Conservation (phyloP, 2,329 filamentous ascomycete species). For the Alternaria atra region DNA sequence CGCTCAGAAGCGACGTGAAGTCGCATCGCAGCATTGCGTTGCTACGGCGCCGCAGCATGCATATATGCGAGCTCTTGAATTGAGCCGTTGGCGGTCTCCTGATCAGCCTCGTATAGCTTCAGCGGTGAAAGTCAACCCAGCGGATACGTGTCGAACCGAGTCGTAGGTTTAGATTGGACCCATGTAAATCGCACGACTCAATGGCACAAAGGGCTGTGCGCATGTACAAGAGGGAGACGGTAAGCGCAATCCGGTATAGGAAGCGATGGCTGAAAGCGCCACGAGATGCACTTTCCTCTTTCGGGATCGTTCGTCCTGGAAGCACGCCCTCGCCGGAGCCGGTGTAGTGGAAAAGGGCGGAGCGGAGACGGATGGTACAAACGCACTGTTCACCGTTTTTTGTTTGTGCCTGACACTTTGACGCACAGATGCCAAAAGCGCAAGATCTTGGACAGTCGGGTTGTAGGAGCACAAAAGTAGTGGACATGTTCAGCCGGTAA, state of each 20-base stretch:
- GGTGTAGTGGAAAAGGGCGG: slow-evolving; percentile 16
- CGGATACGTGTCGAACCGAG: slow-evolving; percentile 24
- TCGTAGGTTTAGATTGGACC: slow-evolving; percentile 18
- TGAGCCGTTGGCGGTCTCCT: slow-evolving; percentile 9
- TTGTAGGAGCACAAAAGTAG: neutral
- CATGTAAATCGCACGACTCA: slow-evolving; percentile 18
- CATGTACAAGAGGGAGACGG: slow-evolving; percentile 13
- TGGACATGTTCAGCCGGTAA: too few species aligned
- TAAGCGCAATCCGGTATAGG: slow-evolving; percentile 18
- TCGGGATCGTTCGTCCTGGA: slow-evolving; percentile 23
- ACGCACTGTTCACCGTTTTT: slow-evolving; percentile 13
- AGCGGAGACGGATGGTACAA: slow-evolving; percentile 20
- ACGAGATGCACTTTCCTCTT: slow-evolving; percentile 14
- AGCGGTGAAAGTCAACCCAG: slow-evolving; percentile 30
- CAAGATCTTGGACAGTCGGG: neutral
- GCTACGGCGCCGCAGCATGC: slow-evolving; percentile 19
- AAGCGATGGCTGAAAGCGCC: slow-evolving; percentile 31
- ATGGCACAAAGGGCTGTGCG: slow-evolving; percentile 32
- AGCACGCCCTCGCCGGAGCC: slow-evolving; percentile 13
- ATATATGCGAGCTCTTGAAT: slow-evolving; percentile 9
- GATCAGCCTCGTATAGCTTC: slow-evolving; percentile 25
- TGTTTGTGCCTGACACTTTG: slow-evolving; percentile 10
- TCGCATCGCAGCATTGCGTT: slow-evolving; percentile 23
- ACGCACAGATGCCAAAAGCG: slow-evolving; percentile 3
- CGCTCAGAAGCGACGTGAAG: slow-evolving; percentile 8